Conservation (phyloP, 1,284 basidiomycete genomes). For the Fomitopsis palustris region DNA sequence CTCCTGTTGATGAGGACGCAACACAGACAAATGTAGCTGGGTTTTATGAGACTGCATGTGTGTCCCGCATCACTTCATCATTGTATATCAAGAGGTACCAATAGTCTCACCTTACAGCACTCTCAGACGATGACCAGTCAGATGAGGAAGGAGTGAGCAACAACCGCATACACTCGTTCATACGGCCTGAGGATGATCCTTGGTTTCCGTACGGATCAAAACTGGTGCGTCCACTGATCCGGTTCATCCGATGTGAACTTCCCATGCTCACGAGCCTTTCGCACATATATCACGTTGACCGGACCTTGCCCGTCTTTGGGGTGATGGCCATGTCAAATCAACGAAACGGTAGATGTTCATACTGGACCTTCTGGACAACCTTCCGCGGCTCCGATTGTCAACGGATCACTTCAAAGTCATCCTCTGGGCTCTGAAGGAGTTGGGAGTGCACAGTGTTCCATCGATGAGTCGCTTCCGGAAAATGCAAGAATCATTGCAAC, state of each 20-base stretch:
- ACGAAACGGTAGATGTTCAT: background rate
- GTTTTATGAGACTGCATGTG: too few species aligned
- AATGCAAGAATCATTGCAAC: background rate
- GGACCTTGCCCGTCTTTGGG: too few species aligned
- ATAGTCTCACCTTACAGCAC: background rate
- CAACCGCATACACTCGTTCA: background rate
- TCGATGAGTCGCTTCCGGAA: background rate
- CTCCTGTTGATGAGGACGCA: background rate
- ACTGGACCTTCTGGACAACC: background rate
- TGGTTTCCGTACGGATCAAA: background rate
- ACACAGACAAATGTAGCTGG: background rate
- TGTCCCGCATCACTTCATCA: too few species aligned
- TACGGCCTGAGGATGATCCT: background rate
- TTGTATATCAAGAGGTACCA: background rate
- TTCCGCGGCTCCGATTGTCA: background rate
- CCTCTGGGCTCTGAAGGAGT: background rate
- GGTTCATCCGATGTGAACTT: too few species aligned
- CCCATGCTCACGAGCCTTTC: too few species aligned
- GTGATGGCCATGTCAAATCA: too few species aligned
- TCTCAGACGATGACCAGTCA: background rate
- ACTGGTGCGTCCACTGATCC: background rate
- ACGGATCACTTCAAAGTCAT: slow-evolving; percentile 1
- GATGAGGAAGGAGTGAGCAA: background rate
- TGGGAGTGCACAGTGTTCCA: background rate
- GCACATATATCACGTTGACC: too few species aligned